Evolutionary conservation across 2,329 filamentous ascomycete genomes (phyloP).

Genomic region (Sclerotinia subarctica): DNA sequence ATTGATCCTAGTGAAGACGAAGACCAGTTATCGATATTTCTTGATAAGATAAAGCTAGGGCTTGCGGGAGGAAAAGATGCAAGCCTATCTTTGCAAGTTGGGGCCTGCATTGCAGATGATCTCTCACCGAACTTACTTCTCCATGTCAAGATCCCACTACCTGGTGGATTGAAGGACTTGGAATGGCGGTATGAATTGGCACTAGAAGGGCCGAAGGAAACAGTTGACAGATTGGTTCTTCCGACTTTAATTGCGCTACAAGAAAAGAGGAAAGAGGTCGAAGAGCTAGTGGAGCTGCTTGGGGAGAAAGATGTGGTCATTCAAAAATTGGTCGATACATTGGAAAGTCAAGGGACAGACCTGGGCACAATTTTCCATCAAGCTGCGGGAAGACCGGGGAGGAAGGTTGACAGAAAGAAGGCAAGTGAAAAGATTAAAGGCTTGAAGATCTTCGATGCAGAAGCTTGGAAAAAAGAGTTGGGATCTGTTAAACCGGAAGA

Average conservation of each 20-base stretch:
- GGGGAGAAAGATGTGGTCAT: constrained; percentile 54
- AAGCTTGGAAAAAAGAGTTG: constrained; percentile 28
- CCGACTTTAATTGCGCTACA: constrained; percentile 46
- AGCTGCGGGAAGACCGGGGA: constrained; percentile 37
- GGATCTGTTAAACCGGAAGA: constrained; percentile 22
- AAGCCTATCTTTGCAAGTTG: constrained; percentile 46
- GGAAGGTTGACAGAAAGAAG: constrained; percentile 42
- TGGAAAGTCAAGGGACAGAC: constrained; percentile 51
- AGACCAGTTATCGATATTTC: constrained; percentile 64
- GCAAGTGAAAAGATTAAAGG: constrained; percentile 44
- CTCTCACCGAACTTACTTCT: constrained; percentile 40
- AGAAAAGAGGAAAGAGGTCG: constrained; percentile 41
- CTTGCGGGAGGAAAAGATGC: constrained; percentile 44
- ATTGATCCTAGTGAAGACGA: constrained; percentile 67
- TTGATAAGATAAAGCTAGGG: constrained; percentile 58
- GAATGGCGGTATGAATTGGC: constrained; percentile 62
- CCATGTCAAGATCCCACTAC: constrained; percentile 57
- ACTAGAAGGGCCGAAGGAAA: constrained; percentile 37
- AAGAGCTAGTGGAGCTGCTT: constrained; percentile 47
- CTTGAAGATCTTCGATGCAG: constrained; percentile 45
- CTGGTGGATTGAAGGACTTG: constrained; percentile 59
- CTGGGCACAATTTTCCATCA: constrained; percentile 51
- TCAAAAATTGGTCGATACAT: constrained; percentile 50
- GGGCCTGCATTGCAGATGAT: constrained; percentile 22
- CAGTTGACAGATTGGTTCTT: constrained; percentile 47